phyloP scores from a whole-genome alignment of 2,329 filamentous ascomycete species.

The Hypoxylon sp. region DNA sequence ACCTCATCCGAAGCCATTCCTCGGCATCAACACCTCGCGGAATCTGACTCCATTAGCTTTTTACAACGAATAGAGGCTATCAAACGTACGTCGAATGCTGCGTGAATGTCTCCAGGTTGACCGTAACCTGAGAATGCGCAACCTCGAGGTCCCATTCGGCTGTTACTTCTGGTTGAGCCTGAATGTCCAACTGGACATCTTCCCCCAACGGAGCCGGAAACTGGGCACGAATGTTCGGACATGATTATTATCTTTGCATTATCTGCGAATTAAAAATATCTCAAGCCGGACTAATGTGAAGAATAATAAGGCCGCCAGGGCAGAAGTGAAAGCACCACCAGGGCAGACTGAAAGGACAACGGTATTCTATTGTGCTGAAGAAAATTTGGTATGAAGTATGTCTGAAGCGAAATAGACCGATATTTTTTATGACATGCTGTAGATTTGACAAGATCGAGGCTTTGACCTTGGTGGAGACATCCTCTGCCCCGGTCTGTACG shows the following conservation, averaged over 20 bases:
- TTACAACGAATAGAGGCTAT: neutral
- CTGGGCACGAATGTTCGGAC: slow-evolving; percentile 45
- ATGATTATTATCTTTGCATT: slow-evolving; percentile 37
- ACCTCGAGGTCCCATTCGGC: slow-evolving; percentile 54
- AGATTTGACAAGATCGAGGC: slow-evolving; percentile 27
- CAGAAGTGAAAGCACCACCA: slow-evolving; percentile 42
- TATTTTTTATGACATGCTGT: slow-evolving; percentile 18
- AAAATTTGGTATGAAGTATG: slow-evolving; percentile 12
- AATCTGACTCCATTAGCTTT: slow-evolving; percentile 56
- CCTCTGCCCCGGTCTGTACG: neutral
- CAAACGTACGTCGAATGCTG: slow-evolving; percentile 52
- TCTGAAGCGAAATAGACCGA: slow-evolving; percentile 18
- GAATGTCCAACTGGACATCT: slow-evolving; percentile 49
- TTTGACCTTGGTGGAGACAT: slow-evolving; percentile 34
- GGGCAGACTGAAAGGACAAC: slow-evolving; percentile 31
- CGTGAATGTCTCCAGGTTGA: slow-evolving; percentile 56
- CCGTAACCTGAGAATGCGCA: slow-evolving; percentile 57
- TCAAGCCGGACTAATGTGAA: slow-evolving; percentile 24
- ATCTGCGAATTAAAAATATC: slow-evolving; percentile 22
- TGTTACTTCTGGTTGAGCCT: slow-evolving; percentile 49
- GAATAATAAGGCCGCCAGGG: slow-evolving; percentile 40
- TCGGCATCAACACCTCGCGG: slow-evolving; percentile 62
- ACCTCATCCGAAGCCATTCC: slow-evolving; percentile 64
- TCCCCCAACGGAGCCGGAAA: slow-evolving; percentile 42
- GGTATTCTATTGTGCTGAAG: slow-evolving; percentile 9